Conservation (phyloP, 2,329 filamentous ascomycete species). For the Fusarium coffeatum region DNA sequence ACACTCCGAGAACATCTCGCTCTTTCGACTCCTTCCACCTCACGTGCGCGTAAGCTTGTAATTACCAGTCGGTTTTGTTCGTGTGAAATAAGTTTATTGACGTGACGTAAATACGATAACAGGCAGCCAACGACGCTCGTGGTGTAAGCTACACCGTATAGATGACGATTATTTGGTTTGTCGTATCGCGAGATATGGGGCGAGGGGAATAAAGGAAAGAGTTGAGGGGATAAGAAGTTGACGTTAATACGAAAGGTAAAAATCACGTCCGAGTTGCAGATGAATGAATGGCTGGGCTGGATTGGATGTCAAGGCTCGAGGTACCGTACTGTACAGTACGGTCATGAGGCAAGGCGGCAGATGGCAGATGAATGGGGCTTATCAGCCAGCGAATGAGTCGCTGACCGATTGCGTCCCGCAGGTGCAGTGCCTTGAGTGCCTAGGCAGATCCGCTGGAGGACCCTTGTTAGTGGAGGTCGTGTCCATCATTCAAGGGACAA, state of each 20-base stretch:
- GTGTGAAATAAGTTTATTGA: constrained; percentile 19
- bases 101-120: constrained; percentile 40
- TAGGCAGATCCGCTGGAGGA: constrained; percentile 42
- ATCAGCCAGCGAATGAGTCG: constrained; percentile 44
- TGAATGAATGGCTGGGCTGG: constrained; percentile 27
- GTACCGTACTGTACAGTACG: constrained; percentile 14
- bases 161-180: constrained; percentile 9
- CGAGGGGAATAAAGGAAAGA: constrained; percentile 7
- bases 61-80: constrained; percentile 22
- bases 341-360: constrained; percentile 47
- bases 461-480: constrained; percentile 34
- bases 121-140: constrained; percentile 24
- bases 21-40: constrained; percentile 51
- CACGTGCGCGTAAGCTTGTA: constrained; percentile 42
- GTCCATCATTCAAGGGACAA: constrained; percentile 21
- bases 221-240: constrained; percentile 16
- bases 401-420: constrained; percentile 42
- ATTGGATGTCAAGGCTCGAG: constrained; percentile 16
- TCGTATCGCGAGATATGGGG: constrained; percentile 9
- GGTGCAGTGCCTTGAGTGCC: constrained; percentile 32
- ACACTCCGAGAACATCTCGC: constrained; percentile 80
- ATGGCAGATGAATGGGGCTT: constrained; percentile 44
- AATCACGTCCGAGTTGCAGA: constrained; percentile 36
- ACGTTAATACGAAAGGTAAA: constrained; percentile 28
- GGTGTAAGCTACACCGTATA: constrained; percentile 34